phyloP scores from a whole-genome alignment of 768 basidiomycete species.

The Russula virescens region DNA sequence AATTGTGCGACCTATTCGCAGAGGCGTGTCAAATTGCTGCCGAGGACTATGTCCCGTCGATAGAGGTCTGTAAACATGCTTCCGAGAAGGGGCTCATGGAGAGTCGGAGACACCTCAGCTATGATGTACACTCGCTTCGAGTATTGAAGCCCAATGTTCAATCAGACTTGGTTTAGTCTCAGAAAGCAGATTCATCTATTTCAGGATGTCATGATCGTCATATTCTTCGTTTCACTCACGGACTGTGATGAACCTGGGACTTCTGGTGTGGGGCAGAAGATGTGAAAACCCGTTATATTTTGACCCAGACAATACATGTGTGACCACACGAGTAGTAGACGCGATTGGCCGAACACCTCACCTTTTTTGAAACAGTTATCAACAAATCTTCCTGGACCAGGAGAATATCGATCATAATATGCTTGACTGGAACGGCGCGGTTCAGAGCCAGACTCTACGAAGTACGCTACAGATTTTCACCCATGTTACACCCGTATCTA shows the following conservation, averaged over 20 bases:
- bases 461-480: conserved; percentile 11
- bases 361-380: conserved; percentile 45
- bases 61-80: too few relatives aligned
- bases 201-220: conserved; percentile 56
- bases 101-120: too few relatives aligned
- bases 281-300: conserved; percentile 6
- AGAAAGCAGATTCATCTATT: too few relatives aligned
- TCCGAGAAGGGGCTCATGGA: too few relatives aligned
- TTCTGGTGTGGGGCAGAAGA: neutral
- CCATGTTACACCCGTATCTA: too few relatives aligned
- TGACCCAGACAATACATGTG: neutral
- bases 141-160: too few relatives aligned
- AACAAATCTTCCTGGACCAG: conserved; percentile 49
- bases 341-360: conserved; percentile 43
- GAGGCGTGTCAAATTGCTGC: too few relatives aligned
- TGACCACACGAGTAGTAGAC: conserved; percentile 30
- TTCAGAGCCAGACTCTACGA: conserved; percentile 47
- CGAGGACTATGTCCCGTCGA: too few relatives aligned
- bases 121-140: too few relatives aligned
- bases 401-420: conserved; percentile 37
- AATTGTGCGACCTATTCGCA: too few relatives aligned
- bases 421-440: conserved; percentile 40
- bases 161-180: too few relatives aligned
- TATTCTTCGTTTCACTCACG: conserved; percentile 65
- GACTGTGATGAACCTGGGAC: conserved; percentile 61